Percentiles rank a stretch among this genome's conserved stretches.
phyloP scores from a whole-genome alignment of 2,329 filamentous ascomycete species.

The Trematosphaeria pertusa region DNA sequence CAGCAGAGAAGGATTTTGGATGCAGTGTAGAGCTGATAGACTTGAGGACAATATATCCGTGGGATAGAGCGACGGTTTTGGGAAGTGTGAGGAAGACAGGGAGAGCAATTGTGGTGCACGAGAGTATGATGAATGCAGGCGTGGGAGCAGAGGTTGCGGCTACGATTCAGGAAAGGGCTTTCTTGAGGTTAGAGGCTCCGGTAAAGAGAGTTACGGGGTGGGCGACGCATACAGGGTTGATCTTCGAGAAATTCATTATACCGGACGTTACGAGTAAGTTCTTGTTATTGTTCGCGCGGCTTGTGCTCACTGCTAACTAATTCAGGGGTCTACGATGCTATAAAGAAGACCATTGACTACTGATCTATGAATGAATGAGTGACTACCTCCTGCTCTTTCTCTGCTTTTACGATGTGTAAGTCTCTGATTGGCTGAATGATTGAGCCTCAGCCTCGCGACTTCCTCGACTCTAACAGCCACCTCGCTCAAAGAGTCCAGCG shows the following conservation, averaged over 20 bases:
- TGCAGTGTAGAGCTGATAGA: conserved; percentile 86
- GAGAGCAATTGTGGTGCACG: conserved; percentile 85
- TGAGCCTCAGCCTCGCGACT: no score
- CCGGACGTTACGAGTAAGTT: conserved; percentile 87
- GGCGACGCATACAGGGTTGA: conserved; percentile 81
- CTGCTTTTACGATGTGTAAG: no score
- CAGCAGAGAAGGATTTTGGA: conserved; percentile 76
- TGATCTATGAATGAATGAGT: no score
- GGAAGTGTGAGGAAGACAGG: conserved; percentile 88
- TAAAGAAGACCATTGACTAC: conserved; percentile 56
- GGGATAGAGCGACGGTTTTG: conserved; percentile 83
- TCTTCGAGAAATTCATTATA: conserved; percentile 74
- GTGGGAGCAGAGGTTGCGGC: conserved; percentile 89
- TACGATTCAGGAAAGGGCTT: conserved; percentile 86
- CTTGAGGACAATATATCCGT: conserved; percentile 86
- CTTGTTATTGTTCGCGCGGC: background rate
- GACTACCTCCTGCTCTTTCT: no score
- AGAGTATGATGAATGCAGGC: conserved; percentile 89
- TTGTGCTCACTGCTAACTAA: conserved; percentile 7
- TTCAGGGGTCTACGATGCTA: conserved; percentile 57
- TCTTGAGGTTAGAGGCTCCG: conserved; percentile 82
- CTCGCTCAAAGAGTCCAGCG: no score
- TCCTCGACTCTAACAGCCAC: no score
- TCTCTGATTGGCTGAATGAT: no score
- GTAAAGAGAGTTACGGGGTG: conserved; percentile 87